Evolutionary conservation across 2,329 filamentous ascomycete genomes (phyloP).

Genomic region (Penicillium capsulatum): DNA sequence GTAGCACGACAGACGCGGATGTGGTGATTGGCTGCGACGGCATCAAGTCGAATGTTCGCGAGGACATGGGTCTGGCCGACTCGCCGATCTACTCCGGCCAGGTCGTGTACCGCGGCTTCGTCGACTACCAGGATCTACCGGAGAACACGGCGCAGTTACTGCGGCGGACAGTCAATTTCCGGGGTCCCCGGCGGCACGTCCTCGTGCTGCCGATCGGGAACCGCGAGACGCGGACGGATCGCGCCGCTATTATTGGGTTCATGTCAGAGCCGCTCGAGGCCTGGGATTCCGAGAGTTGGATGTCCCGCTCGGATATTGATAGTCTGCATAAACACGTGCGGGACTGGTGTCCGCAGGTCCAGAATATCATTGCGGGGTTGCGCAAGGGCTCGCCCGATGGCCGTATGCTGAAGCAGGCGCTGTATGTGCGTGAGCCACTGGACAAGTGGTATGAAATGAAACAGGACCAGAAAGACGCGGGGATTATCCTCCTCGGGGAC

Average conservation of each 20-base stretch:
- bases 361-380: slow-evolving; percentile 32
- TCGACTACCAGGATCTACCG: slow-evolving; percentile 32
- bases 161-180: slow-evolving; percentile 35
- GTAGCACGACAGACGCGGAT: slow-evolving; percentile 39
- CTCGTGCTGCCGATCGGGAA: slow-evolving; percentile 39
- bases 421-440: slow-evolving; percentile 33
- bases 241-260: slow-evolving; percentile 36
- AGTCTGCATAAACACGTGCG: slow-evolving; percentile 32
- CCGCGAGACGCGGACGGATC: slow-evolving; percentile 28
- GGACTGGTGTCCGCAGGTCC: slow-evolving; percentile 32
- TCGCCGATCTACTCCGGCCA: slow-evolving; percentile 34
- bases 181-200: slow-evolving; percentile 31
- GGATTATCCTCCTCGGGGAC: slow-evolving; percentile 33
- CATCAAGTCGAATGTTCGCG: slow-evolving; percentile 47
- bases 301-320: slow-evolving; percentile 32
- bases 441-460: slow-evolving; percentile 32
- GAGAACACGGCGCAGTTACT: slow-evolving; percentile 28
- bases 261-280: slow-evolving; percentile 36
- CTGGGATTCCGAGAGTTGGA: slow-evolving; percentile 37
- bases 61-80: slow-evolving; percentile 26
- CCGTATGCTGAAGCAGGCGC: slow-evolving; percentile 33
- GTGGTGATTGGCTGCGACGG: slow-evolving; percentile 48
- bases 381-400: slow-evolving; percentile 29
- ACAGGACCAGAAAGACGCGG: slow-evolving; percentile 19
- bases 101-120: slow-evolving; percentile 38